Evolutionary conservation across 2,329 filamentous ascomycete species (phyloP), one percentile per base, ranked within the genome.

Genomic region (Claviceps sorghi): DNA sequence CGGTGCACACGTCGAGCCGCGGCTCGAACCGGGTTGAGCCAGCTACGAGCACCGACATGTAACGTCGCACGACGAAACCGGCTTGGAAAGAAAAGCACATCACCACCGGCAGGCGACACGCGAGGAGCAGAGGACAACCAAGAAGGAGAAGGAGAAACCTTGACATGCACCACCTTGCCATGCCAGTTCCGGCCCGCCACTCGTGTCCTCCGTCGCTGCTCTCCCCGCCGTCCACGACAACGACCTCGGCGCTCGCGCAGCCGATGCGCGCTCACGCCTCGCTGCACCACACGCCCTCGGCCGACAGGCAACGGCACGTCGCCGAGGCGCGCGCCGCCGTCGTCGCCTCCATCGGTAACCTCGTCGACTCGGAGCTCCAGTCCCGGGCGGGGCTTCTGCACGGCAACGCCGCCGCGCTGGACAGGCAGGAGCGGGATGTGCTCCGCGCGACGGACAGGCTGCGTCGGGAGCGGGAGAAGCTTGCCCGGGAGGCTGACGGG

Each of bases 321-420:
- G 65, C 72, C 48, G 75, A 81, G 61, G 79, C 80, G 41, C 78
- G 80, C 56, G 65, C 70, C 32, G 79, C 78, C 9, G 71, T 84
- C 50, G 71, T 82, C 36, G 80, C 80, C 22, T 77, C 76, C 47
- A 75, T 89, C 50, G 82, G 83, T 60, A 83, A 84, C 64, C 78
- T 82, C 59, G 74, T 89, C 58, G 83, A 88, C 69, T 69, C 74
- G 46, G 77, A 84, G 61, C 77, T 90, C 49, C 77, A 80, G 58
- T 76, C 77, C 53, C 83, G 86, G 55, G 86, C 86, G 17, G 66
- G 73, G 17, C 77, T 82, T 57, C 73, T 93, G 50, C 86, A 91
- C 70, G 67, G 72, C 52, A 89, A 89, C 67, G 76, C 79, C 21
- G 69, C 74, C 19, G 79, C 78, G 19, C 79, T 91, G 49, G 71